phyloP scores from a whole-genome alignment of 2,329 filamentous ascomycete species.

The Thielaviopsis punctulata region DNA sequence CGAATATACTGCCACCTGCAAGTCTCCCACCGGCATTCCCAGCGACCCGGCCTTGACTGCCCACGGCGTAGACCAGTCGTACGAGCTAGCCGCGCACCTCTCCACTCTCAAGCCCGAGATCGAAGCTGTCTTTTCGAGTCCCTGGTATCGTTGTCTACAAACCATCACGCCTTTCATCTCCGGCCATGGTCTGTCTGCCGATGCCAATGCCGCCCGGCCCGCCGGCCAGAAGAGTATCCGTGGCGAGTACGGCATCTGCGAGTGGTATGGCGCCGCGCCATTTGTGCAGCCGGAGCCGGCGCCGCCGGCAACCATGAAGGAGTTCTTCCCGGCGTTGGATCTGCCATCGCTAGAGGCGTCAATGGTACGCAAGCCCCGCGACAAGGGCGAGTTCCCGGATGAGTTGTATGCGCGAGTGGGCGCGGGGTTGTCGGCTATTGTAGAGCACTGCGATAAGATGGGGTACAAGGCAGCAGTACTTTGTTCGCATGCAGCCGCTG shows the following conservation, averaged over 20 bases:
- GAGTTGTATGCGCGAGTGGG: slow-evolving; percentile 69
- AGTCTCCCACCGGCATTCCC: slow-evolving; percentile 72
- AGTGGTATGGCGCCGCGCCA: slow-evolving; percentile 80
- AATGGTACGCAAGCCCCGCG: slow-evolving; percentile 32
- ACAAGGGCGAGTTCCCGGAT: slow-evolving; percentile 59
- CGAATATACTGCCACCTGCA: slow-evolving; percentile 54
- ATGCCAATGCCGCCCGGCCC: slow-evolving; percentile 12
- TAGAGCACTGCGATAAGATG: slow-evolving; percentile 54
- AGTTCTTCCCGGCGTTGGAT: slow-evolving; percentile 49
- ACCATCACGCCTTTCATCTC: slow-evolving; percentile 57
- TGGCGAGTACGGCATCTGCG: slow-evolving; percentile 45
- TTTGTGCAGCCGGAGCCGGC: slow-evolving; percentile 77
- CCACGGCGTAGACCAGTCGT: slow-evolving; percentile 69
- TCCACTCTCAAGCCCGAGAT: slow-evolving; percentile 45
- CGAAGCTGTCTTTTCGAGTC: slow-evolving; percentile 64
- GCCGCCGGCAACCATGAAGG: slow-evolving; percentile 39
- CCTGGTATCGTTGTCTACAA: slow-evolving; percentile 77
- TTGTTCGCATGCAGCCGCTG: slow-evolving; percentile 75
- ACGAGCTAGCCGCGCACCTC: slow-evolving; percentile 55
- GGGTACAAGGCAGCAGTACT: slow-evolving; percentile 56
- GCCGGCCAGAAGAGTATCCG: slow-evolving; percentile 24
- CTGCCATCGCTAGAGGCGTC: slow-evolving; percentile 43
- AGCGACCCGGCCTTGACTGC: slow-evolving; percentile 76
- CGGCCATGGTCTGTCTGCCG: slow-evolving; percentile 21
- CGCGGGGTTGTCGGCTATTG: slow-evolving; percentile 49